Evolutionary conservation across 2,329 filamentous ascomycete species (phyloP).

Genomic region (Penicillium psychrosexuale): DNA sequence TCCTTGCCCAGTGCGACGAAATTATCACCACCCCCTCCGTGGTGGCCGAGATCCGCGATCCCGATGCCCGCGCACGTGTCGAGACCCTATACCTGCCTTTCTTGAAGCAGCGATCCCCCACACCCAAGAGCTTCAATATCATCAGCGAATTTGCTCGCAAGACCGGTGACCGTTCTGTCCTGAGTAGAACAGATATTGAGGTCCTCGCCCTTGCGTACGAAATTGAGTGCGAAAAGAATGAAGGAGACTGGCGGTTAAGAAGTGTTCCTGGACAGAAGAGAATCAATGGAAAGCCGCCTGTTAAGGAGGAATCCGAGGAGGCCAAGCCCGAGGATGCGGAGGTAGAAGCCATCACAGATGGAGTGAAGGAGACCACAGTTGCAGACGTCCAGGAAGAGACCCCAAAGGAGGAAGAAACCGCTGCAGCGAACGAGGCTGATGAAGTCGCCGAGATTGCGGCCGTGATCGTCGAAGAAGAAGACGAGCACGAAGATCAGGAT

Average conservation of each 20-base stretch:
- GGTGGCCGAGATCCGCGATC: slow-evolving; percentile 81
- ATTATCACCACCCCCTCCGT: slow-evolving; percentile 84
- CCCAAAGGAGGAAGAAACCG: slow-evolving; percentile 21
- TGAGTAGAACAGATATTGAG: slow-evolving; percentile 86
- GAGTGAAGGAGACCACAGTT: slow-evolving; percentile 27
- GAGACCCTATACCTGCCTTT: slow-evolving; percentile 85
- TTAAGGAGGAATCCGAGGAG: slow-evolving; percentile 39
- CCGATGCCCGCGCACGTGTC: slow-evolving; percentile 72
- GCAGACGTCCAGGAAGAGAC: slow-evolving; percentile 26
- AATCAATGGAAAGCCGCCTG: slow-evolving; percentile 66
- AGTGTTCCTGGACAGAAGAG: slow-evolving; percentile 74
- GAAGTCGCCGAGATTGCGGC: slow-evolving; percentile 24
- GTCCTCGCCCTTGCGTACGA: slow-evolving; percentile 90
- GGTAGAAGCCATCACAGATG: slow-evolving; percentile 31
- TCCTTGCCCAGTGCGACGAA: slow-evolving; percentile 71
- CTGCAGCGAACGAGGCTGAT: slow-evolving; percentile 12
- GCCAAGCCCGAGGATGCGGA: slow-evolving; percentile 26
- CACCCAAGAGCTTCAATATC: slow-evolving; percentile 71
- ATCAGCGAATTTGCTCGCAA: slow-evolving; percentile 80
- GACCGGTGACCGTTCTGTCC: slow-evolving; percentile 83
- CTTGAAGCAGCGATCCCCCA: slow-evolving; percentile 70
- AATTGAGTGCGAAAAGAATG: slow-evolving; percentile 84
- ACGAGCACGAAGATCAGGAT: slow-evolving; percentile 29
- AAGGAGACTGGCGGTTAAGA: slow-evolving; percentile 82
- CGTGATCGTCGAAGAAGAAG: slow-evolving; percentile 28